phyloP scores from a whole-genome alignment of 257 asterid species.

The Handroanthus guayacan region DNA sequence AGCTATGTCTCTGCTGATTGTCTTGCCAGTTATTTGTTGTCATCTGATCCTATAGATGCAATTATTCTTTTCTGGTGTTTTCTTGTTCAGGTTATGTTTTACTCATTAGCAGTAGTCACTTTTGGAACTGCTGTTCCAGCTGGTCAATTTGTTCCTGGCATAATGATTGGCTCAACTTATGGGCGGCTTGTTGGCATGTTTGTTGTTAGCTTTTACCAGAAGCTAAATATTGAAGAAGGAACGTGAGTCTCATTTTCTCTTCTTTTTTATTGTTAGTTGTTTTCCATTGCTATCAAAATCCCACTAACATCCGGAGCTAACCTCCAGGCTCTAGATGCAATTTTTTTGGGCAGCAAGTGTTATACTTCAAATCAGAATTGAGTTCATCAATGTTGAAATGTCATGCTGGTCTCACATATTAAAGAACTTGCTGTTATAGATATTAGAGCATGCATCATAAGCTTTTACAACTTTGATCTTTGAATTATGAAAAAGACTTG shows the following conservation, averaged over 20 bases:
- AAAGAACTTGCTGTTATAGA: conserved; percentile 9
- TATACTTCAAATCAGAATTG: conserved; percentile 3
- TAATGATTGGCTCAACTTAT: conserved; percentile 97
- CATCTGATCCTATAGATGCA: conserved; percentile 16
- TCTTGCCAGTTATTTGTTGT: conserved; percentile 13
- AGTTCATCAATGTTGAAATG: not conserved
- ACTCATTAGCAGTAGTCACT: conserved; percentile 91
- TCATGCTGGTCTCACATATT: conserved; percentile 19
- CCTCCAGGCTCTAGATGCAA: not conserved
- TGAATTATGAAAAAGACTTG: conserved; percentile 3
- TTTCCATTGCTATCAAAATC: conserved; percentile 20
- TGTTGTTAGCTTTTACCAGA: conserved; percentile 85
- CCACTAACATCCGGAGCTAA: conserved; percentile 16
- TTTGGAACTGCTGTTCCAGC: conserved; percentile 99
- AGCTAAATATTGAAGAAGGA: conserved; percentile 93
- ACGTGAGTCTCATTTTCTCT: conserved; percentile 67
- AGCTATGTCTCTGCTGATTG: not conserved
- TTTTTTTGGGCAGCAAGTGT: conserved; percentile 11
- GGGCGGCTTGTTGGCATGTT: conserved; percentile 99
- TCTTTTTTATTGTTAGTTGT: conserved; percentile 18
- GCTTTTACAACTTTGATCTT: not conserved
- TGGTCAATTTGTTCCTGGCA: conserved; percentile 98
- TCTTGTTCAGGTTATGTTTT: conserved; percentile 86
- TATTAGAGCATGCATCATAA: conserved; percentile 9
- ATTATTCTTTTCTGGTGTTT: conserved; percentile 23